Evolutionary conservation across 2,329 filamentous ascomycete species (phyloP).

Genomic region (Aspergillus arachidicola): DNA sequence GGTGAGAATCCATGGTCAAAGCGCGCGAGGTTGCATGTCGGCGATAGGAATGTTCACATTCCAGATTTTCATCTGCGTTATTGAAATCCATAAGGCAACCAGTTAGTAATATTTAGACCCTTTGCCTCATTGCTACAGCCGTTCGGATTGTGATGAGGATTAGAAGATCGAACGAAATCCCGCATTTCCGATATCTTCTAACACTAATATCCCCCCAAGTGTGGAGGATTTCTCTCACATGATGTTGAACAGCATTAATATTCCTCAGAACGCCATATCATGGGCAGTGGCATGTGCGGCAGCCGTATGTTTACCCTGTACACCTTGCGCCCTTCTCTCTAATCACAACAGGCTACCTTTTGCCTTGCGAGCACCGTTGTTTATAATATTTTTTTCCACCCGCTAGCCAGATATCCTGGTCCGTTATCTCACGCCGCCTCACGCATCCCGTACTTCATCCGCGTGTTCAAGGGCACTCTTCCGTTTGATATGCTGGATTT

Average conservation of each 20-base stretch:
- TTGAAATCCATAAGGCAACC: too few relatives aligned
- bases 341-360: not conserved
- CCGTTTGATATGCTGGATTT: constrained; percentile 25
- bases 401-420: constrained; percentile 27
- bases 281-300: not conserved
- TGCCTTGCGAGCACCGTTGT: constrained; percentile 15
- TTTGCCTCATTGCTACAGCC: not conserved
- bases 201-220: not conserved
- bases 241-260: not conserved
- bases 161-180: not conserved
- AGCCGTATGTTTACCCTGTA: not conserved
- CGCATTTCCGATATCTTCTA: not conserved
- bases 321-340: not conserved
- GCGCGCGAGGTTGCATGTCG: too few relatives aligned
- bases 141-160: not conserved
- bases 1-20: too few relatives aligned
- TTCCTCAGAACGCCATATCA: not conserved
- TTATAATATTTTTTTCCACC: constrained; percentile 29
- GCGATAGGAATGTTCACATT: too few relatives aligned
- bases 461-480: constrained; percentile 48
- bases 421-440: constrained; percentile 13
- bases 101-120: too few relatives aligned
- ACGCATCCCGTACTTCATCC: constrained; percentile 69
- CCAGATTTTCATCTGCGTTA: too few relatives aligned
- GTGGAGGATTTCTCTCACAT: not conserved